Evolutionary conservation across 176 grass and related monocot genomes (phyloP), one percentile per base, ranked within the genome.

Genomic region (Eragrostis nindensis): DNA sequence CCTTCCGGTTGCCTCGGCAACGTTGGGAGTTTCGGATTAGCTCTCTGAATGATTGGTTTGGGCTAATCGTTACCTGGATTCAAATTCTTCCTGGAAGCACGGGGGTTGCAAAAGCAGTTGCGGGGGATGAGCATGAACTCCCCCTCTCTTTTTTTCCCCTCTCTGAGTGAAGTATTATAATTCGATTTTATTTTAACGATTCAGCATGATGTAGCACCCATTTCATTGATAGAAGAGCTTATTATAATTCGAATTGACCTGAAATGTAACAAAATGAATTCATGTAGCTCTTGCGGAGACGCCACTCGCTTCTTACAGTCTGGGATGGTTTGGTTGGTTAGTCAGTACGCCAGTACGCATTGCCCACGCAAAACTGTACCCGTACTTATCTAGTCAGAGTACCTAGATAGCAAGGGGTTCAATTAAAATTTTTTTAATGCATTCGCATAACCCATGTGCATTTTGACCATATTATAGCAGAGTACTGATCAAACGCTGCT

Each of bases 241-340:
- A 36, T 36, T 36, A 36, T n/a, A 11, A 16, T 65, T 63, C 26
- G 64, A 38, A 26, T 12, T 16, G 11, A 50, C 55, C 16, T 64
- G 44, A 25, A 70, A 15, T 61, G 14, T 79, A 79, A 48, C n/a
- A 47, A 59, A 39, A 19, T 57, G 40, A 16, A 71, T 70, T 24
- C 53, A 55, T 21, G 29, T 11, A 8, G 53, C 45, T 12, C 76
- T 14, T 45, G 16, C 16, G 32, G 49, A 42, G 48, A 69, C n/a
- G 26, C 54, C 16, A 69, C 8, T 14, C 5, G 25, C 73, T 69
- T 36, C 11, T 14, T 48, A 21, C 32, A 53, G 19, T 77, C n/a
- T 70, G 3, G 17, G 43, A 15, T 63, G 68, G 49, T 60, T 52
- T n/a, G n/a, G n/a, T n/a, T n/a, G n/a, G n/a, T n/a, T n/a, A n/a